phyloP scores from a whole-genome alignment of 257 asterid genomes.

The Anisodus acutangulus region DNA sequence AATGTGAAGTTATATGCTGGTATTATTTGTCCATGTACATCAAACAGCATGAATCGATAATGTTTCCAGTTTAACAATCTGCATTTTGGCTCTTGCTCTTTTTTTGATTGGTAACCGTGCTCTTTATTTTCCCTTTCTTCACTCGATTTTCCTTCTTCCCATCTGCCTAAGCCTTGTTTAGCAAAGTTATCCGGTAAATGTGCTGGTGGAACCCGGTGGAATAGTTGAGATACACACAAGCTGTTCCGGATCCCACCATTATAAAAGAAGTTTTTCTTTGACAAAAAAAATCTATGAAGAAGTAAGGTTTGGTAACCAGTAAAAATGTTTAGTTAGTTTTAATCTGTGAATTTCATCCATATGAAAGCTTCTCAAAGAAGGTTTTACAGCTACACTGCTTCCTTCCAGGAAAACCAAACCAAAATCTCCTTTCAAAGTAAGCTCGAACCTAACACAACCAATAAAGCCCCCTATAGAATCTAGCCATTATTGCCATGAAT shows the following conservation, averaged over 20 bases:
- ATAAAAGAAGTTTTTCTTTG: background rate
- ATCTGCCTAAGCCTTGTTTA: background rate
- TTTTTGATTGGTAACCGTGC: no score
- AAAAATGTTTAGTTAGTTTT: conserved; percentile 1
- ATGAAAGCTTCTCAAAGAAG: conserved; percentile 1
- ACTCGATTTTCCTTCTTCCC: background rate
- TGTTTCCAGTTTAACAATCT: conserved; percentile 17
- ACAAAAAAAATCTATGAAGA: background rate
- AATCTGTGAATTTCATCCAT: conserved; percentile 20
- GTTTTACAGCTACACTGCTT: conserved; percentile 3
- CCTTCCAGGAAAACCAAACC: background rate
- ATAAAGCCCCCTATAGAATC: no score
- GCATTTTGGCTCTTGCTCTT: background rate
- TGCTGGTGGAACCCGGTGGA: background rate
- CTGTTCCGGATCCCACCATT: background rate
- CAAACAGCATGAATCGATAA: background rate
- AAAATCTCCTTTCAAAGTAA: background rate
- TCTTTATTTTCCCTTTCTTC: background rate
- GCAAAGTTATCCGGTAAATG: background rate
- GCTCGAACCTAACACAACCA: no score
- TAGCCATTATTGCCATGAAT: no score
- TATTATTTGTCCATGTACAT: background rate
- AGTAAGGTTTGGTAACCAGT: background rate
- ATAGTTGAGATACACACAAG: background rate
- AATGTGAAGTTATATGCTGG: background rate